A percentile compares a stretch with the other conserved stretches of the same genome.
Conservation (phyloP, 78 protist species). For the Cavenderia fasciculata region DNA sequence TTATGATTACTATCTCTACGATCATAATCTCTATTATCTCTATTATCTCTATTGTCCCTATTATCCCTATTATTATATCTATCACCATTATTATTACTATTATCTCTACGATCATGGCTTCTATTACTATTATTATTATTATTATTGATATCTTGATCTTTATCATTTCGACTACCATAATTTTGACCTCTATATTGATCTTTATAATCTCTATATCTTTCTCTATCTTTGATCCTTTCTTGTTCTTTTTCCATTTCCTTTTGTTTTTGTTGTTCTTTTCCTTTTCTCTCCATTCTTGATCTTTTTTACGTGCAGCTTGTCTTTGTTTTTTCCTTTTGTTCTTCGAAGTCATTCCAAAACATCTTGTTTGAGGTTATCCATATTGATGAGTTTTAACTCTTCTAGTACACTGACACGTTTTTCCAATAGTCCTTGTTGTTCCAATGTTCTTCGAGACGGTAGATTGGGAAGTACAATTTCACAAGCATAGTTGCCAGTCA, state of each 20-base stretch:
- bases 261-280: constrained; percentile 10
- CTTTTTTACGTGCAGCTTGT: not conserved
- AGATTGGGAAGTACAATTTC: constrained; percentile 92
- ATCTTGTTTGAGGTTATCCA: constrained; percentile 33
- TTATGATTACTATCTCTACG: constrained; percentile 11
- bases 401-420: constrained; percentile 77
- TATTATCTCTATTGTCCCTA: not conserved
- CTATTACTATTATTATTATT: constrained; percentile 6
- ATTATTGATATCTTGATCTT: not conserved
- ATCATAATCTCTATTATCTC: not conserved
- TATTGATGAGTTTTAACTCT: constrained; percentile 19
- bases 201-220: constrained; percentile 4
- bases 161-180: not conserved
- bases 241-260: not conserved
- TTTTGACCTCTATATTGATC: not conserved
- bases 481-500: constrained; percentile 72
- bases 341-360: constrained; percentile 4
- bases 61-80: not conserved
- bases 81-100: constrained; percentile 9
- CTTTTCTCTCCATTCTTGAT: not conserved
- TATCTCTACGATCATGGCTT: not conserved
- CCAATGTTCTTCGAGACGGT: constrained; percentile 66
- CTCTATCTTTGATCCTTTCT: not conserved
- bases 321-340: not conserved
- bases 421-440: not conserved